These are phyloP conservation scores for Ceratorhiza oryzae-sativae DNA, from an alignment of 1,284 basidiomycete genomes.

Conservation along the genomic window DNA sequence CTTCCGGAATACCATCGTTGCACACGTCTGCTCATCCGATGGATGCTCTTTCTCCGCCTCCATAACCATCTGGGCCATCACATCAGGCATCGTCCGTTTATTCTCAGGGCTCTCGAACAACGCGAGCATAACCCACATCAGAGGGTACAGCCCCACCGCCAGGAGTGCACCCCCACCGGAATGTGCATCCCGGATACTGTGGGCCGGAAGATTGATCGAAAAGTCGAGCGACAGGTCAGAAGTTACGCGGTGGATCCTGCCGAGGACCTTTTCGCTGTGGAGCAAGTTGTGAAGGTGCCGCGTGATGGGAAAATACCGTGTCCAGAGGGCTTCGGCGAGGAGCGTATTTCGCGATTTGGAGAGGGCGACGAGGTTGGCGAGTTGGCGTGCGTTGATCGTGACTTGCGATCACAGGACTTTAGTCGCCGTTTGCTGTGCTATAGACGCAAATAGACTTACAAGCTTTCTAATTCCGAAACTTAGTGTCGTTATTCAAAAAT, in stretches of 20 bases:
- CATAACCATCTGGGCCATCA: conserved; percentile 50
- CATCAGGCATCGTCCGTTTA: conserved; percentile 46
- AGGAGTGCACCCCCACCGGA: conserved; percentile 59
- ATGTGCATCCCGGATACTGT: conserved; percentile 56
- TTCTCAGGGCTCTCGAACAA: conserved; percentile 53
- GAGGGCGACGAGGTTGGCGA: conserved; percentile 54
- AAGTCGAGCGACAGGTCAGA: conserved; percentile 45
- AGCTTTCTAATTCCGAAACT: conserved; percentile 38
- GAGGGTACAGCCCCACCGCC: conserved; percentile 55
- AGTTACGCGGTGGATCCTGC: conserved; percentile 43
- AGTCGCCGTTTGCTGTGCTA: not conserved
- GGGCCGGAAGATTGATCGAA: conserved; percentile 27
- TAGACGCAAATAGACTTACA: conserved; percentile 37
- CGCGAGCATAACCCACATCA: conserved; percentile 54
- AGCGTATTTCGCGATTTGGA: conserved; percentile 55
- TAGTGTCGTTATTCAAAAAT: not conserved
- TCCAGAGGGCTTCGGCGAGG: conserved; percentile 55
- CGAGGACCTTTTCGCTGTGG: conserved; percentile 44
- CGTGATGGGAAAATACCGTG: conserved; percentile 47
- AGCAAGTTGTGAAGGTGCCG: conserved; percentile 42
- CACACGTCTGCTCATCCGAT: conserved; percentile 53
- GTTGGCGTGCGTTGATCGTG: conserved; percentile 56
- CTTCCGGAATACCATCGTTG: conserved; percentile 55
- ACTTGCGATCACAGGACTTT: conserved; percentile 44
- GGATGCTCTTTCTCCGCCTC: conserved; percentile 44